phyloP scores from a whole-genome alignment of 2,329 filamentous ascomycete genomes.

The Aspergillus piperis region DNA sequence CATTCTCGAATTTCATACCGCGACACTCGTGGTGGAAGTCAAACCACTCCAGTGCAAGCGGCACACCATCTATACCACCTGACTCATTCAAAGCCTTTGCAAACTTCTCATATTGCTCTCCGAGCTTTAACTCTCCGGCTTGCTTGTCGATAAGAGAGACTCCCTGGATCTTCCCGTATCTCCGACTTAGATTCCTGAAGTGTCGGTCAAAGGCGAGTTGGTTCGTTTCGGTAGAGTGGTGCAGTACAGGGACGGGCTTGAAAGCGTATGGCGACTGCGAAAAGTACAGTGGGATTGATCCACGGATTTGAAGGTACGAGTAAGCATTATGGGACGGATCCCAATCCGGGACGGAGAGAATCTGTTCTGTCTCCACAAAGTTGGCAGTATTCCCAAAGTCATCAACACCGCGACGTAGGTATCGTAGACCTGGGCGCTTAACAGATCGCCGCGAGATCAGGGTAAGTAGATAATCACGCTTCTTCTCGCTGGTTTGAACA shows the following conservation, averaged over 20 bases:
- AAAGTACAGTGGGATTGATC: slow-evolving; percentile 93
- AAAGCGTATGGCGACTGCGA: slow-evolving; percentile 92
- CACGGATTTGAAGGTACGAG: slow-evolving; percentile 84
- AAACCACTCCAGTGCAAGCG: slow-evolving; percentile 86
- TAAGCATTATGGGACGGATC: slow-evolving; percentile 63
- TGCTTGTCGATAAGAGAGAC: slow-evolving; percentile 88
- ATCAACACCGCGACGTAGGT: slow-evolving; percentile 85
- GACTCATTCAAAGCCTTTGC: slow-evolving; percentile 67
- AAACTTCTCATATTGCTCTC: slow-evolving; percentile 72
- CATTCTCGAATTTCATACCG: slow-evolving; percentile 98
- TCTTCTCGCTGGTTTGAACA: slow-evolving; percentile 28
- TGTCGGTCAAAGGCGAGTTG: slow-evolving; percentile 76
- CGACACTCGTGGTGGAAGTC: slow-evolving; percentile 92
- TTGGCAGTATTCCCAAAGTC: slow-evolving; percentile 89
- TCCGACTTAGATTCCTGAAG: slow-evolving; percentile 66
- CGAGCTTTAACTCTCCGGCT: slow-evolving; percentile 76
- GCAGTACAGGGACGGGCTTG: slow-evolving; percentile 79
- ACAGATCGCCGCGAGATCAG: slow-evolving; percentile 86
- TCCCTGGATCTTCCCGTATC: slow-evolving; percentile 76
- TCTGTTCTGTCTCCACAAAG: slow-evolving; percentile 91
- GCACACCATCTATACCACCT: slow-evolving; percentile 51
- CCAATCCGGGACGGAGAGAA: slow-evolving; percentile 73
- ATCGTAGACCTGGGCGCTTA: slow-evolving; percentile 83
- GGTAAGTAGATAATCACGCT: slow-evolving; percentile 71
- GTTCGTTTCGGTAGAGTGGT: slow-evolving; percentile 79